phyloP scores from a whole-genome alignment of 129 eudicot species.

The Artemisia tridentata region DNA sequence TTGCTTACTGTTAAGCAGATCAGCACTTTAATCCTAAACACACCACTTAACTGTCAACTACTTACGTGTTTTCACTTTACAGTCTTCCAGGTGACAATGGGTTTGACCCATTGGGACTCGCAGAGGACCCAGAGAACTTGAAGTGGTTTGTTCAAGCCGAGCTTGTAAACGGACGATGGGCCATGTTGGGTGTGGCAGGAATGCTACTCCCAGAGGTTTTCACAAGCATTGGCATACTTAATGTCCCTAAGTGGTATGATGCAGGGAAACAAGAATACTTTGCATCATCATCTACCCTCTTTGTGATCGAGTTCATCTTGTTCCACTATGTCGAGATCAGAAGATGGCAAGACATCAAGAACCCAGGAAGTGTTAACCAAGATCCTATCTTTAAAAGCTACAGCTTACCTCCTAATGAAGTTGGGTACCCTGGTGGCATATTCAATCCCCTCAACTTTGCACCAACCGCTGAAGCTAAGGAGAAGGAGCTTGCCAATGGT shows the following conservation, averaged over 20 bases:
- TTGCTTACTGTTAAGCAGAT: too few relatives aligned
- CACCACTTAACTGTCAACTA: constrained; percentile 6
- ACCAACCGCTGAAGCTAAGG: constrained; percentile 84
- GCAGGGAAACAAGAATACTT: constrained; percentile 84
- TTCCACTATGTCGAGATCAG: constrained; percentile 97
- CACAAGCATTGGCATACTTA: constrained; percentile 69
- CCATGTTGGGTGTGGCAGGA: constrained; percentile 96
- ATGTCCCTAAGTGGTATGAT: constrained; percentile 86
- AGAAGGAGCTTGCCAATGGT: constrained; percentile 96
- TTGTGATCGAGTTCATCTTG: constrained; percentile 94
- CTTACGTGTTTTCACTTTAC: not conserved
- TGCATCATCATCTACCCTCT: constrained; percentile 89
- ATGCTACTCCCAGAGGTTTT: constrained; percentile 92
- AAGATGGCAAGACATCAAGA: constrained; percentile 99
- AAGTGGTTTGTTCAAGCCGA: constrained; percentile 94
- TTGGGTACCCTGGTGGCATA: constrained; percentile 95
- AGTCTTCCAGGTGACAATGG: constrained; percentile 99
- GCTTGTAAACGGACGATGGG: constrained; percentile 96
- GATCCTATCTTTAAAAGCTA: constrained; percentile 95
- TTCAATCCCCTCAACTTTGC: constrained; percentile 93
- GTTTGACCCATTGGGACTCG: constrained; percentile 89
- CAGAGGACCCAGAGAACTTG: constrained; percentile 95
- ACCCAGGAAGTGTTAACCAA: constrained; percentile 96
- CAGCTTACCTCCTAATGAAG: constrained; percentile 86
- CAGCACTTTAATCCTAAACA: not conserved